phyloP scores from a whole-genome alignment of 2,329 filamentous ascomycete species.

The Acephala macrosclerotiorum region DNA sequence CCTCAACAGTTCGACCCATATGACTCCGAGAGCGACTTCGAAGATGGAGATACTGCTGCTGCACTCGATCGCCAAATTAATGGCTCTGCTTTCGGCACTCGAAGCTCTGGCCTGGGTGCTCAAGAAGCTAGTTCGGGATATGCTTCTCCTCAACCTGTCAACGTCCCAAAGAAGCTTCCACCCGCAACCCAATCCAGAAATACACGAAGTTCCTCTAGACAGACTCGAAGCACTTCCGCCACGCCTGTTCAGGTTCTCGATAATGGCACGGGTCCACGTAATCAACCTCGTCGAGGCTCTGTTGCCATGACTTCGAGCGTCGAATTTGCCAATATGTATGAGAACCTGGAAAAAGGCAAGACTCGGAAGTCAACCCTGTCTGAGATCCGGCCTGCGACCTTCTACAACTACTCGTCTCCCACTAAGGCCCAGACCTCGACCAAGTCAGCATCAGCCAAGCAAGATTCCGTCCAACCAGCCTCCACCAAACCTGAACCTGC shows the following conservation, averaged over 20 bases:
- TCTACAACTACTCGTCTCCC: background rate
- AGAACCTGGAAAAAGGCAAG: constrained; percentile 20
- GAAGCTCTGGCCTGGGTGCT: background rate
- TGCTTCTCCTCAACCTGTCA: constrained; percentile 3
- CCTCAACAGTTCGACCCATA: constrained; percentile 28
- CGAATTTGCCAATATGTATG: constrained; percentile 24
- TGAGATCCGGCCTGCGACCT: no score
- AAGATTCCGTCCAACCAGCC: background rate
- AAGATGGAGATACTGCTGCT: constrained; percentile 28
- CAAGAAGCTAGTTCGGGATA: background rate
- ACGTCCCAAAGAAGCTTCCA: constrained; percentile 5
- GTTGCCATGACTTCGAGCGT: constrained; percentile 30
- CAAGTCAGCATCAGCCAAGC: background rate
- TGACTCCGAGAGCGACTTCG: constrained; percentile 20
- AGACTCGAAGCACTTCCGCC: constrained; percentile 16
- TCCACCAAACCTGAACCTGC: background rate
- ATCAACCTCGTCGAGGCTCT: constrained; percentile 13
- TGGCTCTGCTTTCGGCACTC: background rate
- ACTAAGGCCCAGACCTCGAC: background rate
- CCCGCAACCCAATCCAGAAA: constrained; percentile 4
- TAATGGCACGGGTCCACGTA: background rate
- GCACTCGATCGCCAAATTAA: constrained; percentile 14
- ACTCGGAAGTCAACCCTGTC: constrained; percentile 2
- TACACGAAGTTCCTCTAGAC: background rate
- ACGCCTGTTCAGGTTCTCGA: background rate